Conservation (phyloP, 2,329 filamentous ascomycete species). For the Drechslera avenae region DNA sequence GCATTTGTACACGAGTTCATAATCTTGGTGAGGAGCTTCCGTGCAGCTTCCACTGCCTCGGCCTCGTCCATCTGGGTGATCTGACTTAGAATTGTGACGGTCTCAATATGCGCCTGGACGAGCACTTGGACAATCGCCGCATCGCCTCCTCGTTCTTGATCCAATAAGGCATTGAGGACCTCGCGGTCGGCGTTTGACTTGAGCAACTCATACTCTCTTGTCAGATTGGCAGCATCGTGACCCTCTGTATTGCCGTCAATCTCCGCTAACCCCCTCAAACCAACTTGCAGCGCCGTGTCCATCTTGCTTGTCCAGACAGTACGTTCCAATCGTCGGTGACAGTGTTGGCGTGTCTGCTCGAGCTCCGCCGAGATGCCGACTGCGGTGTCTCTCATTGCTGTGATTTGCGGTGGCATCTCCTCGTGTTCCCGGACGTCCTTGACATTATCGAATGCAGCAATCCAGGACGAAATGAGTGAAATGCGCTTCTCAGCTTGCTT, state of each 20-base stretch:
- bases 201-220: constrained; percentile 82
- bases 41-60: constrained; percentile 80
- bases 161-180: constrained; percentile 73
- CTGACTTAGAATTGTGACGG: constrained; percentile 79
- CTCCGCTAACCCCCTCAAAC: constrained; percentile 75
- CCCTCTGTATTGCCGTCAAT: constrained; percentile 68
- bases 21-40: constrained; percentile 75
- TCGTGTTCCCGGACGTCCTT: constrained; percentile 74
- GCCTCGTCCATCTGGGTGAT: constrained; percentile 82
- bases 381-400: constrained; percentile 82
- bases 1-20: constrained; percentile 76
- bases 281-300: constrained; percentile 86
- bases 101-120: constrained; percentile 89
- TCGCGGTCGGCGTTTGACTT: constrained; percentile 84
- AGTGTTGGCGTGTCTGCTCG: constrained; percentile 87
- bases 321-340: constrained; percentile 81
- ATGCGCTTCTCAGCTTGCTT: constrained; percentile 85
- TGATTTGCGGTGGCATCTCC: constrained; percentile 63
- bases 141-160: constrained; percentile 83
- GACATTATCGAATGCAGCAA: constrained; percentile 85
- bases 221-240: constrained; percentile 72
- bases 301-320: constrained; percentile 85
- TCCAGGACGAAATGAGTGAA: constrained; percentile 85
- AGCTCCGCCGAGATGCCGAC: constrained; percentile 87
- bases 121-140: constrained; percentile 79